Evolutionary conservation across 1,284 basidiomycete genomes (phyloP), one percentile per base, ranked within the genome.

Genomic region (Amylostereum areolatum): DNA sequence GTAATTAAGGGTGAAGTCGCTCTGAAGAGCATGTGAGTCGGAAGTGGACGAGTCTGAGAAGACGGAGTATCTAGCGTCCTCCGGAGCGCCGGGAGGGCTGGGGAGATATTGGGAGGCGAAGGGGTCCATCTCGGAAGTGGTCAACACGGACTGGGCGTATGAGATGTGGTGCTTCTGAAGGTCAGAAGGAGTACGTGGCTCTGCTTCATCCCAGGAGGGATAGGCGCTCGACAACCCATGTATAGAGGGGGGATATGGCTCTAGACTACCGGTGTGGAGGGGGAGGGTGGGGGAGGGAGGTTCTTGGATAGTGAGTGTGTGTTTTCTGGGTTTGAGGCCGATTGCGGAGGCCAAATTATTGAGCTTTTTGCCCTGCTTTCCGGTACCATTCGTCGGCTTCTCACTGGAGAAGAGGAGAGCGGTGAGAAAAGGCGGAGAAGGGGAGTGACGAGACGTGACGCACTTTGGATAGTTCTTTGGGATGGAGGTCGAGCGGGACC

Each of bases 261-360:
- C 62, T 53, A 47, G 49, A 52, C 55, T 50, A 55, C 52, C 54
- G 47, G 57, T 56, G 54, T 55, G 52, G 39, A 58, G 52, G 55
- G 60, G 58, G 55, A 60, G 57, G 52, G 59, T 61, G 53, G 57
- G 64, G 50, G 52, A 57, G 5, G 69, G 72, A 10, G 75, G 73
- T 54, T 77, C 72, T 54, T 79, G 74, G 53, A 81, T 78, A 45
- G 78, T 66, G 34, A 81, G 64, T 3, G 74, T 59, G 0, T 77
- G 70, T 57, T 81, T 85, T 67, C 78, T 85, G 12, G 77, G 67
- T 62, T 78, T 84, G 59, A 83, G 70, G 47, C 83, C 80, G 46
- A 85, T 77, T 37, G 77, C 80, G 43, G 75, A 70, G 11, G 77
- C 76, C 37, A 87, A 62, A 2, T 77, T 72, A 53, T 74, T 79